Percentiles rank a stretch among this genome's conserved stretches.
Conservation (phyloP, 176 grass and related monocot species). For the Oryza coarctata region DNA sequence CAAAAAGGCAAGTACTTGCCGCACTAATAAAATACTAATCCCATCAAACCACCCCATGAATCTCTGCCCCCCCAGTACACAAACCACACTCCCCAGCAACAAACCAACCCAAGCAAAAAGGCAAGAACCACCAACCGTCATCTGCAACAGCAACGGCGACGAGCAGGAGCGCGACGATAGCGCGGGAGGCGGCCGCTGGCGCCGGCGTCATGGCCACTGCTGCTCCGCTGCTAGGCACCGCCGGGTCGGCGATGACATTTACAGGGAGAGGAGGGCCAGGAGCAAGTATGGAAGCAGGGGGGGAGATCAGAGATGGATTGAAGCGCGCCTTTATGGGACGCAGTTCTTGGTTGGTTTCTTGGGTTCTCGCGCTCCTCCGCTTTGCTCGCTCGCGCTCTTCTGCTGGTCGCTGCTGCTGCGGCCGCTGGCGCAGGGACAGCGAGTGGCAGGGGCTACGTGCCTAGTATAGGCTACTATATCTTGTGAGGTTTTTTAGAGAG, state of each 20-base stretch:
- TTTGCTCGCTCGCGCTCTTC: constrained; percentile 25
- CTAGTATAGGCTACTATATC: neutral
- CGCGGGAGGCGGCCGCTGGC: neutral
- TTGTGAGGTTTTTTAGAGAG: constrained; percentile 26
- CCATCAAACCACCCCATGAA: constrained; percentile 35
- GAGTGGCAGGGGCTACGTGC: constrained; percentile 37
- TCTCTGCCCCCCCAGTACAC: constrained; percentile 40
- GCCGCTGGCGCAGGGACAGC: constrained; percentile 47
- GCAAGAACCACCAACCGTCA: constrained; percentile 35
- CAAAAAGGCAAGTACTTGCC: constrained; percentile 48
- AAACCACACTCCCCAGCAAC: neutral
- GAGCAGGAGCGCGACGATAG: constrained; percentile 31
- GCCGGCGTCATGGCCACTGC: neutral
- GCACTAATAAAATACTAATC: constrained; percentile 61
- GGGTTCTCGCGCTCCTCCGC: constrained; percentile 38
- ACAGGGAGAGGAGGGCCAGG: neutral
- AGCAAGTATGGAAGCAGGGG: neutral
- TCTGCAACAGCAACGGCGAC: constrained; percentile 43
- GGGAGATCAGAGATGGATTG: neutral
- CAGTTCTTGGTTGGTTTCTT: constrained; percentile 48
- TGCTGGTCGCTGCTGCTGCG: neutral
- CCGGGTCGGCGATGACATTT: constrained; percentile 35
- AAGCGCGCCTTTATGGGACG: constrained; percentile 31
- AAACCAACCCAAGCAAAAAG: neutral
- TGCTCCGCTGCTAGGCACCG: neutral